phyloP scores from a whole-genome alignment of 441 rosid genomes.

The Pelargonium cotyledonis region DNA sequence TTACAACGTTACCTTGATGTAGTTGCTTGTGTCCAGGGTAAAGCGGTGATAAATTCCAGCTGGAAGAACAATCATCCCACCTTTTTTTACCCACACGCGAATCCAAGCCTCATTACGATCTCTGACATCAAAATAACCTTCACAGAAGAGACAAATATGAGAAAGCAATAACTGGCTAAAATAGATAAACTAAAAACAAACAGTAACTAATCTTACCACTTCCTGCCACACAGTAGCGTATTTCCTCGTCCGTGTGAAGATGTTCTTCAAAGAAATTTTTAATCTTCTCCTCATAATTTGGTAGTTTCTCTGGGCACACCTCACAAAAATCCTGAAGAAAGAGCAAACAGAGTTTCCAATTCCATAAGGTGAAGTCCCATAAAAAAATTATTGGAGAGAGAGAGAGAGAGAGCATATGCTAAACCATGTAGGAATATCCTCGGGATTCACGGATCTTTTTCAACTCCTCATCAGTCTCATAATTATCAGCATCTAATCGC shows the following conservation, averaged over 20 bases:
- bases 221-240: conserved; percentile 81
- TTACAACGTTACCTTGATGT: conserved; percentile 54
- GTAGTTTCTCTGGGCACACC: conserved; percentile 83
- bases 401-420: conserved; percentile 2
- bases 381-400: neutral
- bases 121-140: conserved; percentile 89
- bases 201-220: conserved; percentile 46
- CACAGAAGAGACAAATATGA: conserved; percentile 4
- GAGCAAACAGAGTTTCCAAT: neutral
- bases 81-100: conserved; percentile 78
- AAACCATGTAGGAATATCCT: conserved; percentile 88
- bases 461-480: conserved; percentile 71
- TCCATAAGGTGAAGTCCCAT: neutral
- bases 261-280: conserved; percentile 82
- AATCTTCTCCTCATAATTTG: conserved; percentile 74
- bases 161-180: neutral
- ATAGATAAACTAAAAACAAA: neutral
- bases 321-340: conserved; percentile 67
- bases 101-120: conserved; percentile 59
- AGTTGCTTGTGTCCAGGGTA: conserved; percentile 72
- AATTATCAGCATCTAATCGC: conserved; percentile 80
- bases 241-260: conserved; percentile 92
- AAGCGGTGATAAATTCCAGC: conserved; percentile 94
- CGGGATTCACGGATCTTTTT: conserved; percentile 75
- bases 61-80: conserved; percentile 84